Evolutionary conservation across 2,329 filamentous ascomycete species (phyloP), one percentile per base, ranked within the genome.

Genomic region (Alternaria brassicae): DNA sequence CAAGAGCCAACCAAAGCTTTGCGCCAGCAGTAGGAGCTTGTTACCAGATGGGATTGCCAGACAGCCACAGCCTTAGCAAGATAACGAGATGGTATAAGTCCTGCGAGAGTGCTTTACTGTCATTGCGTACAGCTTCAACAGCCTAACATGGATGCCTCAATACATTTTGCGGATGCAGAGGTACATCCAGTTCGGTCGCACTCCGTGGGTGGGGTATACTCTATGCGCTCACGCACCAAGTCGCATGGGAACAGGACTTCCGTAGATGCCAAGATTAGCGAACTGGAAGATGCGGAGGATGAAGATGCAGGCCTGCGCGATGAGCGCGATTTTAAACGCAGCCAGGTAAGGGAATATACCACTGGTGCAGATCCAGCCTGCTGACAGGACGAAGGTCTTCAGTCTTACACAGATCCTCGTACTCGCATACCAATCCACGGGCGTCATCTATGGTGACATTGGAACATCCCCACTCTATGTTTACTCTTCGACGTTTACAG

Each of bases 361-460:
- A 13, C 37, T 41, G 25, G 44, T 32, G 27, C 12, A 8, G 23
- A 39, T 19, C 25, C 47, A 12, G 49, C 48, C 8, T 8, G 30
- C 69, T 72, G 19, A 72, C 56, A 34, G 17, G 36, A n/a, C 21
- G 19, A 59, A 76, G 73, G 49, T 42, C 4, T 76, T 76, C 61
- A 75, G 62, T 49, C 49, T 71, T 13, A 30, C 59, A 19, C 72
- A 76, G 40, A 52, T 73, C 17, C 56, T 73, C 41, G 50, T 70
- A 12, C 68, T 76, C 3, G 84, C 87, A 23, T 90, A 89, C 70
- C 87, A 90, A 75, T 86, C 84, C 3, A 85, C 83, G 28, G 88
- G 88, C 50, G 86, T 89, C 39, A 90, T 90, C 50, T 90, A 91
- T 61, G 88, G 88, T 23, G 88, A 91, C 65, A 89, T 90, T 68